Conservation (phyloP, 2,329 filamentous ascomycete species). For the Sporothrix protearum region DNA sequence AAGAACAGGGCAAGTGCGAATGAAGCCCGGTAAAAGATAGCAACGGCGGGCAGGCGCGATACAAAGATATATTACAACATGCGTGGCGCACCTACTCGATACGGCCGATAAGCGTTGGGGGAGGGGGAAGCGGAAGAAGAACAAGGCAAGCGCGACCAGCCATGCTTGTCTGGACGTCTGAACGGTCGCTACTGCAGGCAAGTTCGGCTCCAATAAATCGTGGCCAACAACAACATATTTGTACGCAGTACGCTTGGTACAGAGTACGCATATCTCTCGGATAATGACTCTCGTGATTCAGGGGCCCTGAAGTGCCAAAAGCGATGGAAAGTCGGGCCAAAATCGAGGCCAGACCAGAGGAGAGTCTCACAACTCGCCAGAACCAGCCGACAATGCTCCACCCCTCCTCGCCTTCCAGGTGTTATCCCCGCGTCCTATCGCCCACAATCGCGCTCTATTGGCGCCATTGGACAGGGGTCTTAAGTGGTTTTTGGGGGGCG, state of each 20-base stretch:
- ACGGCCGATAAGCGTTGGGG: slow-evolving; percentile 2
- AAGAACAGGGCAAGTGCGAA: not conserved
- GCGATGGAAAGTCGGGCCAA: not conserved
- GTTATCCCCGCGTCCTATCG: slow-evolving; percentile 19
- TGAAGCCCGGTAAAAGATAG: not conserved
- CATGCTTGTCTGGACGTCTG: not conserved
- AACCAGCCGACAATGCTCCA: not conserved
- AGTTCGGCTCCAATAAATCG: not conserved
- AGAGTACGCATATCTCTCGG: too few species aligned
- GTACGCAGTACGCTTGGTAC: too few species aligned
- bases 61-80: not conserved
- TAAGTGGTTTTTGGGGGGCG: not conserved
- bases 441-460: not conserved
- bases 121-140: not conserved
- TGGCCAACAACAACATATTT: not conserved
- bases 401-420: not conserved
- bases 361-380: not conserved
- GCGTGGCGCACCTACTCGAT: slow-evolving; percentile 7
- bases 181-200: slow-evolving; percentile 16
- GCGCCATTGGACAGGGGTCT: slow-evolving; percentile 12
- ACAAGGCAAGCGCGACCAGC: not conserved
- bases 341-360: not conserved
- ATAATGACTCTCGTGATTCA: too few species aligned
- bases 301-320: not conserved
- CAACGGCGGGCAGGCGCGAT: not conserved